Conservation (phyloP, 2,329 filamentous ascomycete genomes). For the Periconia sp. region DNA sequence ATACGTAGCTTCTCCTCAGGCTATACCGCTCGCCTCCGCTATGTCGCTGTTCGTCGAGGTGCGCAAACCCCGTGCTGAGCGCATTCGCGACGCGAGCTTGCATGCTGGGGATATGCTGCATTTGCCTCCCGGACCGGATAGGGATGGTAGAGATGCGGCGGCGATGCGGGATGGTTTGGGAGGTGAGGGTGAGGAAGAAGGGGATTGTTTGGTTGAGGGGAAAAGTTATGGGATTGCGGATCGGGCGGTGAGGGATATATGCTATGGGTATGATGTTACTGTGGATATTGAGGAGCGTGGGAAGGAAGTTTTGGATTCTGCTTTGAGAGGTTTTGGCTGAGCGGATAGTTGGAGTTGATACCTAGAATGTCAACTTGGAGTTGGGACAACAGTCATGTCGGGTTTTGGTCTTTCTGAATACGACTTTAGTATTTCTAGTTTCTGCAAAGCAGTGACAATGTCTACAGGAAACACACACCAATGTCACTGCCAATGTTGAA, state of each 20-base stretch:
- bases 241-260: conserved; percentile 9
- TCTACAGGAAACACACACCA: no score
- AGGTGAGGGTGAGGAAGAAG: conserved; percentile 1
- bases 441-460: no score
- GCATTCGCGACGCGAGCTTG: conserved; percentile 16
- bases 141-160: conserved; percentile 7
- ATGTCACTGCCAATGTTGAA: no score
- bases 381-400: no score
- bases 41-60: conserved; percentile 14
- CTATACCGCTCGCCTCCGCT: background rate
- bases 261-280: conserved; percentile 20
- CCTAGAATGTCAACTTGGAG: no score
- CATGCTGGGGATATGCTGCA: conserved; percentile 16
- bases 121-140: conserved; percentile 8
- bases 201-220: conserved; percentile 3
- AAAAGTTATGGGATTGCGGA: conserved; percentile 17
- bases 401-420: no score
- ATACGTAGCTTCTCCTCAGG: background rate
- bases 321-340: no score
- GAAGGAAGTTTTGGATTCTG: no score
- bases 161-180: conserved; percentile 7
- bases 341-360: no score
- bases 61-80: conserved; percentile 14
- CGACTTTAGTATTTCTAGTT: no score
- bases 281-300: background rate